Percentiles rank a stretch among this genome's conserved stretches.
phyloP scores from a whole-genome alignment of 2,329 filamentous ascomycete species.

The Talaromyces marneffei region DNA sequence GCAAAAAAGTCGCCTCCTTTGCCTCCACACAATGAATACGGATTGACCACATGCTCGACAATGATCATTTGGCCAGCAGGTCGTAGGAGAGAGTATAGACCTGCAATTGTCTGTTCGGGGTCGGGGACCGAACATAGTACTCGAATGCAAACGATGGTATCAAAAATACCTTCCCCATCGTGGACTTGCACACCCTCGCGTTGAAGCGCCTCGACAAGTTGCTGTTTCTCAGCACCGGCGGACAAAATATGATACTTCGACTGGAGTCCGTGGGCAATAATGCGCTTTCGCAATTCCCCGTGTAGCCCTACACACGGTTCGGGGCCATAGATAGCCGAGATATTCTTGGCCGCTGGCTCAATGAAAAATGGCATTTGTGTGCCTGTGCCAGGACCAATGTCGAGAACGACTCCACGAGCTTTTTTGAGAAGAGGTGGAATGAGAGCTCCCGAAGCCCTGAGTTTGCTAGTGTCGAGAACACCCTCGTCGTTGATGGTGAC shows the following conservation, averaged over 20 bases:
- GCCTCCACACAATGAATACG: conserved; percentile 37
- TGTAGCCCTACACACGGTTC: conserved; percentile 50
- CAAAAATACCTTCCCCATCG: conserved; percentile 40
- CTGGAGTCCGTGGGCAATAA: conserved; percentile 36
- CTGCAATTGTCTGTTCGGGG: conserved; percentile 40
- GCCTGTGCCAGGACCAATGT: conserved; percentile 50
- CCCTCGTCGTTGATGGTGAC: not conserved
- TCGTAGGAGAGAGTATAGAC: conserved; percentile 47
- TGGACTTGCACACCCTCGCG: conserved; percentile 36
- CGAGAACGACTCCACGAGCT: conserved; percentile 41
- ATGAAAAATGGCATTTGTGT: conserved; percentile 45
- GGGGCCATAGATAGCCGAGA: conserved; percentile 48
- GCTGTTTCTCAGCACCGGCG: conserved; percentile 43
- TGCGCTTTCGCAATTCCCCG: conserved; percentile 36
- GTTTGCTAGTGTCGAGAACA: conserved; percentile 14
- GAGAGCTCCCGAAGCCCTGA: conserved; percentile 31
- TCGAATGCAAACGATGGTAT: conserved; percentile 50
- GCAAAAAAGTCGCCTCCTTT: conserved; percentile 40
- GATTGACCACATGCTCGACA: conserved; percentile 52
- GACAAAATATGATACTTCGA: conserved; percentile 47
- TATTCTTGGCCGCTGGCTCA: conserved; percentile 24
- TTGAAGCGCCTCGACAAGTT: conserved; percentile 41
- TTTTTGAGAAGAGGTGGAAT: conserved; percentile 38
- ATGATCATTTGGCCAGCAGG: conserved; percentile 52
- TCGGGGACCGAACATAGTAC: conserved; percentile 52